phyloP scores from a whole-genome alignment of 2,329 filamentous ascomycete genomes.

The Penicillium sp. region DNA sequence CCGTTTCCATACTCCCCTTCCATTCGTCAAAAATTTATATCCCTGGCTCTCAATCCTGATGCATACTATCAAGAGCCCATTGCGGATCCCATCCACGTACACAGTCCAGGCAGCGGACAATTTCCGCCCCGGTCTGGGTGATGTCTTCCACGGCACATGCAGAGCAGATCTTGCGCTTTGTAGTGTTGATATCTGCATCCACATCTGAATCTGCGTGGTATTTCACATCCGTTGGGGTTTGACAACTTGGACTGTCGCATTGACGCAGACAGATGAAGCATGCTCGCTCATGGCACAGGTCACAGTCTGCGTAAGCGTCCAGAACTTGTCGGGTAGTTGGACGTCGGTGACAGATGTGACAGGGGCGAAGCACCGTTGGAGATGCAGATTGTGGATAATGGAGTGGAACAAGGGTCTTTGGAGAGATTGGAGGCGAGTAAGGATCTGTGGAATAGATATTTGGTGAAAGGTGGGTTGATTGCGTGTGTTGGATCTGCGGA shows the following conservation, averaged over 20 bases:
- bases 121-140: constrained; percentile 38
- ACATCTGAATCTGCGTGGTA: not conserved
- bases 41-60: constrained; percentile 4
- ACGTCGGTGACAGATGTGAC: constrained; percentile 45
- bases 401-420: constrained; percentile 29
- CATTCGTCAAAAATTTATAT: not conserved
- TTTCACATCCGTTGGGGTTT: not conserved
- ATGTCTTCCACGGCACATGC: constrained; percentile 43
- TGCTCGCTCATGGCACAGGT: constrained; percentile 39
- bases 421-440: constrained; percentile 29
- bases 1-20: not conserved
- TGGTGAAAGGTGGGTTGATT: constrained; percentile 22
- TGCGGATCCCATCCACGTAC: constrained; percentile 22
- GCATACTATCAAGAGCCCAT: constrained; percentile 18
- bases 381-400: constrained; percentile 26
- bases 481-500: constrained; percentile 7
- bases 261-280: constrained; percentile 47
- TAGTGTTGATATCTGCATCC: not conserved
- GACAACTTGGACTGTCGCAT: constrained; percentile 36
- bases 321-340: constrained; percentile 42
- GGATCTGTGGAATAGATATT: constrained; percentile 20
- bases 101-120: constrained; percentile 42
- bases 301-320: constrained; percentile 45
- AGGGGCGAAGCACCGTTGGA: constrained; percentile 36
- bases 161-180: constrained; percentile 40